Evolutionary conservation across 2,329 filamentous ascomycete species (phyloP).

Genomic region (Annulohypoxylon truncatum): DNA sequence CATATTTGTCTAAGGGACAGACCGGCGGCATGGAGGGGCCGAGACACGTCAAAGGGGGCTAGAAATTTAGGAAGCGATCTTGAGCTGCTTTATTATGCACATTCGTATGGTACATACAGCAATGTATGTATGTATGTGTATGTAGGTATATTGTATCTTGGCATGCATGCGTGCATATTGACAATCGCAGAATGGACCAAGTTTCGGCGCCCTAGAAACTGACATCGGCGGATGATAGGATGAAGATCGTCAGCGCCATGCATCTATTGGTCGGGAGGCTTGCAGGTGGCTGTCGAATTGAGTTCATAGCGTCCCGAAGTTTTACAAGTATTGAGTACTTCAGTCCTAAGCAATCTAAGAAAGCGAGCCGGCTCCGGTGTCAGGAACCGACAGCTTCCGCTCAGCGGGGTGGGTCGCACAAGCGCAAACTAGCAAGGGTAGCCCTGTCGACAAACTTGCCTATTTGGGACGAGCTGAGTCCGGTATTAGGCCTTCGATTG

Average conservation of each 20-base stretch:
- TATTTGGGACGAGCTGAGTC: constrained; percentile 34
- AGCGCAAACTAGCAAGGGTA: constrained; percentile 2
- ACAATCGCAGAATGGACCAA: constrained; percentile 6
- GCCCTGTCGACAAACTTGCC: constrained; percentile 31
- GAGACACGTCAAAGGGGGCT: constrained; percentile 9
- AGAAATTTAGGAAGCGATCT: constrained; percentile 19
- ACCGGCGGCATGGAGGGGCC: not conserved
- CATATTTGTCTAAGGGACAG: not conserved
- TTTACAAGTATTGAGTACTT: constrained; percentile 30
- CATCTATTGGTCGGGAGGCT: constrained; percentile 13
- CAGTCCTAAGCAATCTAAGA: not conserved
- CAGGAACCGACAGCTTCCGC: constrained; percentile 27
- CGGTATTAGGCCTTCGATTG: constrained; percentile 12
- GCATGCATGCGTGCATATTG: not conserved
- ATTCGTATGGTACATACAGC: not conserved
- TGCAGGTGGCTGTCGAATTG: constrained; percentile 24
- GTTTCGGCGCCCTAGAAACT: not conserved
- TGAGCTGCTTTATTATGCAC: not conserved
- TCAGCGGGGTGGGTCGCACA: constrained; percentile 10
- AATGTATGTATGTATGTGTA: not conserved
- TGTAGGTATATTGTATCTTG: not conserved
- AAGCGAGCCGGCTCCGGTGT: not conserved
- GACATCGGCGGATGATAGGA: constrained; percentile 7
- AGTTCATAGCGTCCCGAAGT: not conserved
- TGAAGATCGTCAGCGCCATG: constrained; percentile 33